A percentile compares a stretch with the other conserved stretches of the same genome.
phyloP scores from a whole-genome alignment of 2,329 filamentous ascomycete species.

The Calonectria pauciramosa region DNA sequence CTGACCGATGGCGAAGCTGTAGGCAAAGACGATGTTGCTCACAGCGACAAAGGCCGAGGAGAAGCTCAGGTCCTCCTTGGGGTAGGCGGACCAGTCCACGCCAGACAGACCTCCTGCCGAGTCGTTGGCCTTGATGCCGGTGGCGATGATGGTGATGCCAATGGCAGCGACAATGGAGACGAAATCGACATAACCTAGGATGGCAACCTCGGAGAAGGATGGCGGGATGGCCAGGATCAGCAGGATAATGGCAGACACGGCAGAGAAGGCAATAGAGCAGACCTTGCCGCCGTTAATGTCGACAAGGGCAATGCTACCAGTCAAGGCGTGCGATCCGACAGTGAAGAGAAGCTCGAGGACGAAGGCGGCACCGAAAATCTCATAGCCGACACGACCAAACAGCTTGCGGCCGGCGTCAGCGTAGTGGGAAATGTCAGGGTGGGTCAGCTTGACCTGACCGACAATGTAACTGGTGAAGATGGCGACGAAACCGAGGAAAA shows the following conservation, averaged over 20 bases:
- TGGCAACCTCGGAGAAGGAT: conserved; percentile 27
- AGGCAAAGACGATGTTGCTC: conserved; percentile 31
- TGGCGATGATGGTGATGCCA: conserved; percentile 28
- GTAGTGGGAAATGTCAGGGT: conserved; percentile 25
- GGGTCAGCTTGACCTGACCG: conserved; percentile 23
- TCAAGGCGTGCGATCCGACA: conserved; percentile 28
- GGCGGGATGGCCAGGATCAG: conserved; percentile 29
- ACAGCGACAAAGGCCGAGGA: conserved; percentile 29
- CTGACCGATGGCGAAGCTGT: conserved; percentile 30
- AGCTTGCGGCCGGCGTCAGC: conserved; percentile 28
- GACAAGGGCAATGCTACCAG: conserved; percentile 28
- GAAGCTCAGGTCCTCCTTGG: conserved; percentile 25
- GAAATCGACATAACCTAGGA: conserved; percentile 29
- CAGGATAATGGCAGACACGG: conserved; percentile 26
- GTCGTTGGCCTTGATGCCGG: conserved; percentile 20
- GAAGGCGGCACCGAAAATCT: conserved; percentile 25
- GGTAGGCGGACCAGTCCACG: conserved; percentile 27
- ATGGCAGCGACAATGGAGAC: conserved; percentile 28
- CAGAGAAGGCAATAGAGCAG: conserved; percentile 29
- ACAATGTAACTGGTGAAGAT: conserved; percentile 30
- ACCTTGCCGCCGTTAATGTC: conserved; percentile 28
- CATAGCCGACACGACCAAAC: conserved; percentile 16
- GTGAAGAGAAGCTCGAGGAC: conserved; percentile 28
- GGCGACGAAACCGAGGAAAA: conserved; percentile 12
- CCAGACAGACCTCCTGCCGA: conserved; percentile 8